These are phyloP conservation scores for Mrakia blollopis DNA, from an alignment of 768 basidiomycete species.

Conservation along the genomic window DNA sequence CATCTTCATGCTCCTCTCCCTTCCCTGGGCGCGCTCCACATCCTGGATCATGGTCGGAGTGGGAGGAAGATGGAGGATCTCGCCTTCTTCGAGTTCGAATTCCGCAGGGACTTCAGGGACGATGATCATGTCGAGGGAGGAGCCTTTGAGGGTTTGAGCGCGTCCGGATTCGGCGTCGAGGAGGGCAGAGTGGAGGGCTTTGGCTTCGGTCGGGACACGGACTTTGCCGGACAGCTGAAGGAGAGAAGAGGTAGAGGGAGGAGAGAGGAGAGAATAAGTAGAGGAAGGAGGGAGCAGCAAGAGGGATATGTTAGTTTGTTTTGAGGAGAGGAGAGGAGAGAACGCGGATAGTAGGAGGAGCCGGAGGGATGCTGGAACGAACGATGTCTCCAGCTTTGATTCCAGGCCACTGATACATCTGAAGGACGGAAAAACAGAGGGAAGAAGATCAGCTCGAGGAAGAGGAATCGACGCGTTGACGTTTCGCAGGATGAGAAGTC, in stretches of 20 bases:
- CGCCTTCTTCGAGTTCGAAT: conserved; percentile 35
- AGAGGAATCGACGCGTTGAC: background rate
- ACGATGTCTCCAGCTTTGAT: conserved; percentile 32
- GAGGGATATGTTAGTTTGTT: background rate
- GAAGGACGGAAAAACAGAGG: background rate
- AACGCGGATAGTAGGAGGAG: background rate
- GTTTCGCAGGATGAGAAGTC: background rate
- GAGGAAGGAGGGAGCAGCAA: background rate
- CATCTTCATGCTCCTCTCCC: conserved; percentile 9
- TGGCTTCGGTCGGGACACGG: conserved; percentile 29
- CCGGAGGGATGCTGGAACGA: background rate
- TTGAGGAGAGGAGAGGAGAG: background rate
- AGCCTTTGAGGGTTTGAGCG: conserved; percentile 35
- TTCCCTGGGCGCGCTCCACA: background rate
- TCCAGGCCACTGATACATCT: conserved; percentile 29
- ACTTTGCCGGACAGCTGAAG: conserved; percentile 35
- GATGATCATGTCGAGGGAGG: conserved; percentile 22
- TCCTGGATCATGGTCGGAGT: conserved; percentile 36
- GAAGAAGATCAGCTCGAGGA: background rate
- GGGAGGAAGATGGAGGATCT: conserved; percentile 39
- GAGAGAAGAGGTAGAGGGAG: background rate
- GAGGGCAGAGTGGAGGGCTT: conserved; percentile 31
- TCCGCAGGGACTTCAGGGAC: conserved; percentile 13
- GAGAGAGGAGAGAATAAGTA: background rate
- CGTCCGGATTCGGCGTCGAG: conserved; percentile 36